Evolutionary conservation across 106 monocot genomes (phyloP), one percentile per base, ranked within the genome.

Genomic region (Acanthochlamys bracteata): DNA sequence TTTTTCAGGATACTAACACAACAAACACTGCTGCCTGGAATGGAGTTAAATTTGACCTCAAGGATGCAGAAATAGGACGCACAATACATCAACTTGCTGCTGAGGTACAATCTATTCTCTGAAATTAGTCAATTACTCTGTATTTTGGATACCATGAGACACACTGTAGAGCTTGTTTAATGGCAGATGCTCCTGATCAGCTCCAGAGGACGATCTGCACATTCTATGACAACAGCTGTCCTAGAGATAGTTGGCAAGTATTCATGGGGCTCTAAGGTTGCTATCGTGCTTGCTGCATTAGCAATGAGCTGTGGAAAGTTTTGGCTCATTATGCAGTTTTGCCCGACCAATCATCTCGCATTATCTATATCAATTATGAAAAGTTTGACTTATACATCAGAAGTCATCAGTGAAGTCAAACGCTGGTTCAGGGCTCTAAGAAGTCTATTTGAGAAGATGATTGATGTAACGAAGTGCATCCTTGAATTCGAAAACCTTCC

Each of bases 401-500:
- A 23, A 26, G 6, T 20, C 1, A 45, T 23, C 1, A 52, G 24
- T 17, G 69, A 7, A 39, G 20, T 65, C 27, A 45, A 42, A 17
- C 20, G 26, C 12, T 20, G 25, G 21, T 60, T 55, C n/a, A 74
- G 66, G 65, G 63, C 74, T 39, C 39, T 70, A 26, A 42, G 22
- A 7, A 27, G 19, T 59, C 68, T 75, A 33, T 19, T 63, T 43
- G 42, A 62, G 16, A 63, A 62, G 22, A 79, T 79, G 79, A 46
- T 74, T n/a, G 47, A 64, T 45, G 59, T 74, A 59, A 41, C 63
- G 41, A 79, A 79, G 54, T 69, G 63, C 59, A 69, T 79, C 7
- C 2, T 53, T 13, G 73, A 69, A 26, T 74, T 73, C 61, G 79
- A 79, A 56, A 61, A 43, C 0, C 69, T 69, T 25, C 74, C 64